Evolutionary conservation across 345 rosid species (phyloP).

Genomic region (Eucalyptus sp.): DNA sequence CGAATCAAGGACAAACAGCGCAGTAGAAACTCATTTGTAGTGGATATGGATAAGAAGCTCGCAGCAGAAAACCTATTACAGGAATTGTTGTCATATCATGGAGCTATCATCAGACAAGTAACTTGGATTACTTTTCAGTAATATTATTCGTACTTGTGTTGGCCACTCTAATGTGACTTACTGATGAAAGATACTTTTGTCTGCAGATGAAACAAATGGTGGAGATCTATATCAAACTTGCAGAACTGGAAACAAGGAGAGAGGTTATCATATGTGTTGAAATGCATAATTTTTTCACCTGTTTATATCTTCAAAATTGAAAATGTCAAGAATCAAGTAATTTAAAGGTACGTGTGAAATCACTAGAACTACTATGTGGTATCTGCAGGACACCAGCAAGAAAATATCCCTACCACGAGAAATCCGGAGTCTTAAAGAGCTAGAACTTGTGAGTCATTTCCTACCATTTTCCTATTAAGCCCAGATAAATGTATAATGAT

Average conservation of each 20-base stretch:
- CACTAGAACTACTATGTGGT: background rate
- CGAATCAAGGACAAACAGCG: slow-evolving; percentile 93
- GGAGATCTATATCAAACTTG: slow-evolving; percentile 90
- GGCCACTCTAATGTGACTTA: background rate
- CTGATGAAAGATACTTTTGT: background rate
- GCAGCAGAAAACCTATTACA: slow-evolving; percentile 77
- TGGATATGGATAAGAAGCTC: slow-evolving; percentile 79
- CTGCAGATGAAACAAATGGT: slow-evolving; percentile 91
- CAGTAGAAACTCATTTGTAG: slow-evolving; percentile 85
- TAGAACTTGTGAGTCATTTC: slow-evolving; percentile 68
- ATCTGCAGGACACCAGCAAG: slow-evolving; percentile 61
- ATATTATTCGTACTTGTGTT: background rate
- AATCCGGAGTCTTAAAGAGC: slow-evolving; percentile 63
- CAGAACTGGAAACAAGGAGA: slow-evolving; percentile 90
- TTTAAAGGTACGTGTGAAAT: background rate
- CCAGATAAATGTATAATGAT: background rate
- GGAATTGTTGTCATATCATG: slow-evolving; percentile 60
- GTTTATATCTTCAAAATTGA: background rate
- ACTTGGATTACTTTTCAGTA: background rate
- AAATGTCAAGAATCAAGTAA: background rate
- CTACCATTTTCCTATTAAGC: background rate
- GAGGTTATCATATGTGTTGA: slow-evolving; percentile 42
- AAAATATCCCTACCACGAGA: slow-evolving; percentile 69
- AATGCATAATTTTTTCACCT: background rate
- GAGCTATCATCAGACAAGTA: slow-evolving; percentile 77